These are phyloP conservation scores for Wickerhamomyces bovis DNA, from an alignment of 805 yeast species.

Conservation along the genomic window DNA sequence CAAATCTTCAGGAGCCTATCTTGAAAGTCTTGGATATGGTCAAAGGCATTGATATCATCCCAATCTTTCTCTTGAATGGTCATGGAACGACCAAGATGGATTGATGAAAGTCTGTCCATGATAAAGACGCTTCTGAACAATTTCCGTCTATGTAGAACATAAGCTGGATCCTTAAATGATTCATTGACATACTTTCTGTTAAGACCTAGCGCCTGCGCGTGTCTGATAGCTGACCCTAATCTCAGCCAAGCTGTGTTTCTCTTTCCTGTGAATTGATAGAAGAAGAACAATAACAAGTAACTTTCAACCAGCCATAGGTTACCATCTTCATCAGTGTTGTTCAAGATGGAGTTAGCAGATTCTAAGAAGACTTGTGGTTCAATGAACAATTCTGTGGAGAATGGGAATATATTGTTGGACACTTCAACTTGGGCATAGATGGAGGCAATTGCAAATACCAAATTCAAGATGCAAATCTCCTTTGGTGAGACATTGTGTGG, in stretches of 20 bases:
- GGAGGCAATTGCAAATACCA: slow-evolving; percentile 37
- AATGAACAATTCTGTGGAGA: slow-evolving; percentile 17
- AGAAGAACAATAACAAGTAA: slow-evolving; percentile 33
- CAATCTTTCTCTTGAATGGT: slow-evolving; percentile 32
- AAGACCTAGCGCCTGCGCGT: slow-evolving; percentile 38
- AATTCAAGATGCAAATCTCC: slow-evolving; percentile 30
- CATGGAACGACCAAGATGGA: slow-evolving; percentile 33
- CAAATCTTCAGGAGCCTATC: slow-evolving; percentile 26
- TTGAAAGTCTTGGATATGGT: slow-evolving; percentile 23
- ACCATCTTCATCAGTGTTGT: slow-evolving; percentile 32
- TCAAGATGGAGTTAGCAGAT: slow-evolving; percentile 28
- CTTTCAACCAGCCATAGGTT: slow-evolving; percentile 38
- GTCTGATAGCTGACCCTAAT: slow-evolving; percentile 35
- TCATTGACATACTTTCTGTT: slow-evolving; percentile 35
- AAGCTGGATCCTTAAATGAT: slow-evolving; percentile 25
- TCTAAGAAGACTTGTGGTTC: slow-evolving; percentile 31
- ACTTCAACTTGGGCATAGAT: slow-evolving; percentile 30
- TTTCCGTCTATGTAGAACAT: slow-evolving; percentile 27
- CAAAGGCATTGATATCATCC: slow-evolving; percentile 29
- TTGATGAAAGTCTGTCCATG: slow-evolving; percentile 30
- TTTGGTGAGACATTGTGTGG: slow-evolving; percentile 23
- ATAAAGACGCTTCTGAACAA: slow-evolving; percentile 31
- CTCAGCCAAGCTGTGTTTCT: slow-evolving; percentile 39
- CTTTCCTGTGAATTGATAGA: slow-evolving; percentile 34
- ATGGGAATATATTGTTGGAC: slow-evolving; percentile 20